Conservation (phyloP, 768 basidiomycete species). For the Phlebiopsis flavidoalba region DNA sequence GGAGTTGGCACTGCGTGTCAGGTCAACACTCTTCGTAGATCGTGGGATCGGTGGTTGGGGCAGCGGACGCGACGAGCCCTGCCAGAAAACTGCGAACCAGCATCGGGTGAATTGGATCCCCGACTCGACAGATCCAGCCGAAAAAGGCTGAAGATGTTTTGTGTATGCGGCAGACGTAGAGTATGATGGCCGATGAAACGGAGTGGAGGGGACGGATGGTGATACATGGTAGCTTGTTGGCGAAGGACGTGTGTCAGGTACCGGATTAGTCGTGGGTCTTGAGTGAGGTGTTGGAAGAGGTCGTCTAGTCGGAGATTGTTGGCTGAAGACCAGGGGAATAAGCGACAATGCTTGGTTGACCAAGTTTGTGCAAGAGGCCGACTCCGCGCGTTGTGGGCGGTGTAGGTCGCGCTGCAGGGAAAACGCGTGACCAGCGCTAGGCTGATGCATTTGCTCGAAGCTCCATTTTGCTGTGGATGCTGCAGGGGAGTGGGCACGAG, state of each 20-base stretch:
- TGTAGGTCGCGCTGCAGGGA: background rate
- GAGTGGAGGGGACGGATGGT: conserved; percentile 2
- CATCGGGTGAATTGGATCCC: background rate
- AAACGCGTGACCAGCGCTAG: background rate
- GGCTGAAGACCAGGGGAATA: background rate
- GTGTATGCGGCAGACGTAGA: background rate
- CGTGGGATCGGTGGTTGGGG: conserved; percentile 19
- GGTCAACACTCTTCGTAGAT: conserved; percentile 12
- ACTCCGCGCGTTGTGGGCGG: background rate
- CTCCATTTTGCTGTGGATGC: background rate
- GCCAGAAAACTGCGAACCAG: background rate
- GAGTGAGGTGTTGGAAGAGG: conserved; percentile 5
- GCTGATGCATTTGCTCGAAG: background rate
- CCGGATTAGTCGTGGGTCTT: background rate
- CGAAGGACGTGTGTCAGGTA: background rate
- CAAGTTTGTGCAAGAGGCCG: background rate
- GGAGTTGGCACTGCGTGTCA: conserved; percentile 10
- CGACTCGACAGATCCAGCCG: background rate
- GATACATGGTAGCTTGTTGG: background rate
- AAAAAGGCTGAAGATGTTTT: conserved; percentile 2
- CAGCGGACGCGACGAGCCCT: conserved; percentile 15
- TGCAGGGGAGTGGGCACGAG: background rate
- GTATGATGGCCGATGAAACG: conserved; percentile 8
- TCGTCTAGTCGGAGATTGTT: conserved; percentile 1
- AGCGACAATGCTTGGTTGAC: background rate